phyloP scores from a whole-genome alignment of 345 rosid genomes.

The Noccaea caerulescens region DNA sequence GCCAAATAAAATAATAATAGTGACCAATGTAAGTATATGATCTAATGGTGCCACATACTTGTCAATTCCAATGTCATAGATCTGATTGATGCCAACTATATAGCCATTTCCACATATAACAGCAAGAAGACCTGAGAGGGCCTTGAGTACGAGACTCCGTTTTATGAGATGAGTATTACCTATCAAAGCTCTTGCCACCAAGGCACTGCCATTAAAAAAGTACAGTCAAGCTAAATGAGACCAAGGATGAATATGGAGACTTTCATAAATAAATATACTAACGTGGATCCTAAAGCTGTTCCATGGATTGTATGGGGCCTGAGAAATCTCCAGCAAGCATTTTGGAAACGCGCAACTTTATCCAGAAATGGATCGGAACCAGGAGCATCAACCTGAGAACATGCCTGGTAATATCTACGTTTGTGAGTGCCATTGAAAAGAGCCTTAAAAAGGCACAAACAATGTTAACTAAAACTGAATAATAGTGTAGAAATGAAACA shows the following conservation, averaged over 20 bases:
- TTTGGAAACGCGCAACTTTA: slow-evolving; percentile 63
- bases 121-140: slow-evolving; percentile 84
- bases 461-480: neutral
- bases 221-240: slow-evolving; percentile 22
- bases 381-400: slow-evolving; percentile 73
- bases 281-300: slow-evolving; percentile 85
- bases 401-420: slow-evolving; percentile 60
- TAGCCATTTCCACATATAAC: slow-evolving; percentile 94
- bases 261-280: slow-evolving; percentile 34
- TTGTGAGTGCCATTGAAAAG: slow-evolving; percentile 33
- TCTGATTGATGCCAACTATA: slow-evolving; percentile 98
- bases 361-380: slow-evolving; percentile 73
- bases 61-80: slow-evolving; percentile 94
- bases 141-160: slow-evolving; percentile 83
- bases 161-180: slow-evolving; percentile 81
- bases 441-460: neutral
- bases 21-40: slow-evolving; percentile 7
- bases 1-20: neutral
- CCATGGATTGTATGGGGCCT: slow-evolving; percentile 98
- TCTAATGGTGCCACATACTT: slow-evolving; percentile 57
- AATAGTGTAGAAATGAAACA: neutral
- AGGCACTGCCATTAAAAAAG: slow-evolving; percentile 60
- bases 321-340: slow-evolving; percentile 96
- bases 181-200: slow-evolving; percentile 85
- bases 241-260: neutral